These are phyloP conservation scores for Barnettozyma hawaiiensis DNA, from an alignment of 1,139 yeast species.

Conservation along the genomic window DNA sequence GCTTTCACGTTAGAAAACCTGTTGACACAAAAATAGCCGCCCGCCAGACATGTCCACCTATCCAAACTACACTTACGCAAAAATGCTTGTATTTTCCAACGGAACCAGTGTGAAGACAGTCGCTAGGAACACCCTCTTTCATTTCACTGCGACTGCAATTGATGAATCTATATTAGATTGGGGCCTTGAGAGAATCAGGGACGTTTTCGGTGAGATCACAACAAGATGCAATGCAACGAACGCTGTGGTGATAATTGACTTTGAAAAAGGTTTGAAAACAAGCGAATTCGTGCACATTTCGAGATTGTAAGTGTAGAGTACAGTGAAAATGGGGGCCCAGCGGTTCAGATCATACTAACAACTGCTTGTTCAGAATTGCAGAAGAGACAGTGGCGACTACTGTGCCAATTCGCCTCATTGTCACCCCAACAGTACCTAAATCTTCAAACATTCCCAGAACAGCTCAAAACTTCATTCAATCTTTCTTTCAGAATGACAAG, in stretches of 20 bases:
- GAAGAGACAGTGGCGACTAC: not conserved
- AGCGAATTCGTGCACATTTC: not conserved
- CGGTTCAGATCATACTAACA: not conserved
- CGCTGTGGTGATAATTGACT: conserved; percentile 1
- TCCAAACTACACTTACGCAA: not conserved
- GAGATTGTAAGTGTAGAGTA: conserved; percentile 1
- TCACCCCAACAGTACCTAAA: not conserved
- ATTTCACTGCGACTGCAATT: not conserved
- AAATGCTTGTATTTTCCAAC: conserved; percentile 1
- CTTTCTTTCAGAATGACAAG: conserved; percentile 9
- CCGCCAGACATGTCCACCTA: not conserved
- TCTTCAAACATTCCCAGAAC: not conserved
- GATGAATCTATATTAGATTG: not conserved
- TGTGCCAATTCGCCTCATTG: not conserved
- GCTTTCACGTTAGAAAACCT: not conserved
- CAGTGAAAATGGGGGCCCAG: not conserved
- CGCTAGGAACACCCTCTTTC: not conserved
- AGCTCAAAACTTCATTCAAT: conserved; percentile 3
- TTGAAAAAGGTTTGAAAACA: not conserved
- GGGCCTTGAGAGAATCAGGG: not conserved
- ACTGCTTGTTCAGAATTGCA: not conserved
- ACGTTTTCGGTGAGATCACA: not conserved
- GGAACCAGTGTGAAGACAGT: conserved; percentile 6
- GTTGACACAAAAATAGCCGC: conserved; percentile 1
- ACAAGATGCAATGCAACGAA: not conserved